Base-by-base conservation (phyloP, 169 alveolate genomes). In the Plasmodium ovale region DNA sequence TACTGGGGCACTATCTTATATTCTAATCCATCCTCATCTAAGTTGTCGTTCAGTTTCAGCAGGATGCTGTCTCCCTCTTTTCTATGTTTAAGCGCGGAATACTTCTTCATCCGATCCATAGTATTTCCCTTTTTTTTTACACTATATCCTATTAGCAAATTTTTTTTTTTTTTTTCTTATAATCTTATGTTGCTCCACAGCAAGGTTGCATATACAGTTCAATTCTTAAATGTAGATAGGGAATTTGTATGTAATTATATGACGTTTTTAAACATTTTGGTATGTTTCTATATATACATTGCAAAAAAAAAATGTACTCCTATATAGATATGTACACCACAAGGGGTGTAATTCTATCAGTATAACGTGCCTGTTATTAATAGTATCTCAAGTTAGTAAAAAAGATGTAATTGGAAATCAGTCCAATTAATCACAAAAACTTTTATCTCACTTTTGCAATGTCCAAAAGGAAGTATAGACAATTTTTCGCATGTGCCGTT, bases 1-100 rank as follows among this genome's bases (percentile, higher is more conserved):
- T 72, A 72, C 19, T 54, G 53, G 21, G 87, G 70, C 19, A 58
- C 39, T 56, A 72, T 7, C n/a, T 31, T 21, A n/a, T 72, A 72
- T 29, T 72, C 58, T 47, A 56, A 6, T 58, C 19, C 31, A 29
- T 72, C 70, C 14, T 25, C 16, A 54, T 19, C 9, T 72, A 47
- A 12, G 37, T 72, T 56, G 21, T 72, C 62, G 7, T 35, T 62
- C 27, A 72, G 37, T 42, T 72, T 72, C 37, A 72, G 29, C 14
- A 54, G 12, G 21, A 54, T 54, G 54, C 29, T 44, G 16, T 53
- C 49, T 21, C 70, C 47, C 14, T 53, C 71, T 21, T 37, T 35
- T 60, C 56, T 72, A 7, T 4, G 44, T 54, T 23, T 69, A 9
- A 25, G 58, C 16, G n/a, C 42, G n/a, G 19, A 25, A 33, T 35